Percentiles rank a stretch among this genome's conserved stretches.
Evolutionary conservation across 2,329 filamentous ascomycete species (phyloP).

Genomic region (Dactylellina parvicollis): DNA sequence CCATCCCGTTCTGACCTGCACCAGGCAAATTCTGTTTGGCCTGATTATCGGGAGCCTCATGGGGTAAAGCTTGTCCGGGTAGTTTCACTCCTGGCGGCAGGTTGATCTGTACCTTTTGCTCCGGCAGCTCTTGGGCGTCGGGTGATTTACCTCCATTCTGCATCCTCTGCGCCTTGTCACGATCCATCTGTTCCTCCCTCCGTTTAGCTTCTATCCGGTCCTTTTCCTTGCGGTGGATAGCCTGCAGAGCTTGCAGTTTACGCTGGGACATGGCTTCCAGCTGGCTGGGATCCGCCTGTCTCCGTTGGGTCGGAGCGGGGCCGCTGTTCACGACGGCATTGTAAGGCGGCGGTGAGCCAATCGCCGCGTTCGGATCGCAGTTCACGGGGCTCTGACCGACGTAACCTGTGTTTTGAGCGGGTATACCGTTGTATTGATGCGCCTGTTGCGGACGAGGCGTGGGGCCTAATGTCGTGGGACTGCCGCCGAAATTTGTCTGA

Average conservation of each 20-base stretch:
- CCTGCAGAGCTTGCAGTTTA: conserved; percentile 30
- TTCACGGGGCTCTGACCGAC: not conserved
- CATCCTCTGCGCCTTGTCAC: conserved; percentile 2
- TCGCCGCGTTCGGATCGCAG: not conserved
- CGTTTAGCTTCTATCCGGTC: conserved; percentile 29
- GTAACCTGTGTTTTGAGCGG: not conserved
- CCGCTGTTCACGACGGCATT: conserved; percentile 1
- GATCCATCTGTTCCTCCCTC: conserved; percentile 34
- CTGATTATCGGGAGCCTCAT: not conserved
- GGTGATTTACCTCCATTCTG: conserved; percentile 5
- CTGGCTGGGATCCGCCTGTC: conserved; percentile 9
- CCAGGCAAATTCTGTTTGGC: not conserved
- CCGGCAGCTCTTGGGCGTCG: not conserved
- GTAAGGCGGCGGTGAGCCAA: conserved; percentile 36
- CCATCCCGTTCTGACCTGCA: not conserved
- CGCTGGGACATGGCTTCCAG: conserved; percentile 32
- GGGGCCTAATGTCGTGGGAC: conserved; percentile 14
- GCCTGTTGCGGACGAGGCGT: not conserved
- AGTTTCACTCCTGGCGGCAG: conserved; percentile 32
- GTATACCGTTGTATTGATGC: not conserved
- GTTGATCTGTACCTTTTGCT: conserved; percentile 32
- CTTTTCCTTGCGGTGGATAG: conserved; percentile 29
- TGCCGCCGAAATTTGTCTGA: not conserved
- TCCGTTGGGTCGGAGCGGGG: conserved; percentile 14
- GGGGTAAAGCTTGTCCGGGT: not conserved